These are phyloP conservation scores for Annulohypoxylon bovei DNA, from an alignment of 495 filamentous ascomycete species.

Conservation along the genomic window DNA sequence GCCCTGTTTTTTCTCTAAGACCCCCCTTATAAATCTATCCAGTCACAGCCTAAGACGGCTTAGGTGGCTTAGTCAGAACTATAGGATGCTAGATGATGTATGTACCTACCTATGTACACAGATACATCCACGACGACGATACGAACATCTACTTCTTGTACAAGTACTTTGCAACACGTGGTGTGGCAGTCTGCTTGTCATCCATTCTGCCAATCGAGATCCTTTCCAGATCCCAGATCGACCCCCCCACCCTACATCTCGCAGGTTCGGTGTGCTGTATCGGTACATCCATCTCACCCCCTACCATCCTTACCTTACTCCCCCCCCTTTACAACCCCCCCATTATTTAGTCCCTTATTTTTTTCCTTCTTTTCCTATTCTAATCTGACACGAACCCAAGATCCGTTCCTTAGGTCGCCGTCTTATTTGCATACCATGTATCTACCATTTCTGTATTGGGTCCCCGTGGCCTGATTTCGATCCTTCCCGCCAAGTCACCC, in stretches of 20 bases:
- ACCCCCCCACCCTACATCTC: conserved; percentile 33
- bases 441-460: conserved; percentile 9
- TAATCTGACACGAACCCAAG: conserved; percentile 23
- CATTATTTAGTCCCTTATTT: not conserved
- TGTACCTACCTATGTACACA: not conserved
- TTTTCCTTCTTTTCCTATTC: not conserved
- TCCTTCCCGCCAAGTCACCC: conserved; percentile 30
- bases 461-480: conserved; percentile 31
- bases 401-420: conserved; percentile 27
- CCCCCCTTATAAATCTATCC: no score
- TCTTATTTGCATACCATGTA: conserved; percentile 19
- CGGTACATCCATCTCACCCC: conserved; percentile 14
- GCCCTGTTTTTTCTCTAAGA: no score
- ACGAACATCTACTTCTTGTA: conserved; percentile 8
- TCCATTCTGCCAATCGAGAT: conserved; percentile 42
- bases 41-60: not conserved
- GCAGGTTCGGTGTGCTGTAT: conserved; percentile 26
- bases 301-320: not conserved
- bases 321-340: not conserved
- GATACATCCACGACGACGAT: not conserved
- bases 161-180: conserved; percentile 35
- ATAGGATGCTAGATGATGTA: not conserved
- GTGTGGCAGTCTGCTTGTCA: conserved; percentile 32
- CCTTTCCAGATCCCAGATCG: conserved; percentile 42
- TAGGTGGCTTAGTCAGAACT: conserved; percentile 4